phyloP scores from a whole-genome alignment of 257 asterid species.

The Scutellaria galericulata region DNA sequence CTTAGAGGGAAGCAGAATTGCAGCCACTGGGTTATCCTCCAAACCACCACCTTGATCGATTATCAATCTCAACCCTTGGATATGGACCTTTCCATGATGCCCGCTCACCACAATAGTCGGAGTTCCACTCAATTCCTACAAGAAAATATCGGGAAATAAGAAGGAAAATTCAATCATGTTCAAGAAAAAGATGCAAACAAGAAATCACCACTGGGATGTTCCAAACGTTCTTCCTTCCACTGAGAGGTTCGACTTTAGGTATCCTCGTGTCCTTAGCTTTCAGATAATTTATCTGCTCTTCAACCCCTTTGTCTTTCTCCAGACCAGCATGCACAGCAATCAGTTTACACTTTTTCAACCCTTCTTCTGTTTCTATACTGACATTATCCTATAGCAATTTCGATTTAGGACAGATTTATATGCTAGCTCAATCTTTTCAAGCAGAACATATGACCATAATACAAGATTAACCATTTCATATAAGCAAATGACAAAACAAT shows the following conservation, averaged over 20 bases:
- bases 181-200: neutral
- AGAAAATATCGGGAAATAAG: neutral
- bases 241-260: slow-evolving; percentile 76
- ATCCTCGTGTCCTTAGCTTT: slow-evolving; percentile 85
- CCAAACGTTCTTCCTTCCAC: slow-evolving; percentile 89
- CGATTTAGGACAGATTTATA: neutral
- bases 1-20: slow-evolving; percentile 74
- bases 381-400: slow-evolving; percentile 65
- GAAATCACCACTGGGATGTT: slow-evolving; percentile 76
- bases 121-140: slow-evolving; percentile 61
- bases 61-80: slow-evolving; percentile 70
- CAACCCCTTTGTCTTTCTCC: slow-evolving; percentile 63
- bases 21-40: slow-evolving; percentile 71
- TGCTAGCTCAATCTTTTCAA: neutral
- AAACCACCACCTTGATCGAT: slow-evolving; percentile 86
- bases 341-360: slow-evolving; percentile 65
- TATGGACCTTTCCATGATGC: slow-evolving; percentile 76
- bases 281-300: slow-evolving; percentile 65
- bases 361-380: slow-evolving; percentile 64
- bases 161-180: neutral
- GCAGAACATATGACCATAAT: no score
- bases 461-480: neutral
- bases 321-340: slow-evolving; percentile 93
- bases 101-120: slow-evolving; percentile 76
- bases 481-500: neutral